Percentiles rank a stretch among this genome's conserved stretches.
phyloP scores from a whole-genome alignment of 2,329 filamentous ascomycete species.

The Talaromyces islandicus region DNA sequence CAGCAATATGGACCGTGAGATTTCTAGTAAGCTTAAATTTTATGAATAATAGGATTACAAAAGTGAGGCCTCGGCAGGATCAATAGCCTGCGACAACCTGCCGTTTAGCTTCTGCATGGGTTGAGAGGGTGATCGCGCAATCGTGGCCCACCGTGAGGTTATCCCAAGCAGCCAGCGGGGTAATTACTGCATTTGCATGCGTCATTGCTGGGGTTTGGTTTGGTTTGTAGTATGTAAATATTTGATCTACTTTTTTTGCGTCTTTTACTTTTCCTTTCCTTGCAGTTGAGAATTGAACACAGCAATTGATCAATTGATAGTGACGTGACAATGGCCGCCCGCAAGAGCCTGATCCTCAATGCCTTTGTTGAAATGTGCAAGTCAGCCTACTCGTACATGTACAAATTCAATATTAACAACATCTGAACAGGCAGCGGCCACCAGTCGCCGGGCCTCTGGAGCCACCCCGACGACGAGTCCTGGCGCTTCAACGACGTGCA shows the following conservation, averaged over 20 bases:
- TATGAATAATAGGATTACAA: not conserved
- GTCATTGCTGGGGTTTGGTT: not conserved
- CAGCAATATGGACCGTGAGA: not conserved
- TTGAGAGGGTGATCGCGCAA: slow-evolving; percentile 22
- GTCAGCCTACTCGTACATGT: not conserved
- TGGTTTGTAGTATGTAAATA: not conserved
- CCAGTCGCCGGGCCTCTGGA: slow-evolving; percentile 55
- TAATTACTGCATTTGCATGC: not conserved
- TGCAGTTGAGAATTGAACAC: not conserved
- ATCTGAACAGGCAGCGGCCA: slow-evolving; percentile 46
- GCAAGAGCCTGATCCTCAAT: slow-evolving; percentile 46
- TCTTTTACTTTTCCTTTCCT: not conserved
- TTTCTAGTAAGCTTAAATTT: not conserved
- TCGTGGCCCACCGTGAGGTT: slow-evolving; percentile 32
- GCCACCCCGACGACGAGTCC: slow-evolving; percentile 59
- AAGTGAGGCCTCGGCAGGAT: not conserved
- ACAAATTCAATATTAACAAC: too few species aligned
- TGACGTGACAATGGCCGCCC: slow-evolving; percentile 17
- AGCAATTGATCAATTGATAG: not conserved
- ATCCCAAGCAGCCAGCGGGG: slow-evolving; percentile 12
- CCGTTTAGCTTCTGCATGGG: not conserved
- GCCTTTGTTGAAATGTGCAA: slow-evolving; percentile 47
- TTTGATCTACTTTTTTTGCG: not conserved
- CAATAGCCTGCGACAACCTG: not conserved
- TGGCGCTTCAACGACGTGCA: slow-evolving; percentile 55